Percentiles rank a stretch among this genome's conserved stretches.
These are phyloP conservation scores for Petasospora fabianii DNA, from an alignment of 1,139 yeast genomes.

Conservation along the genomic window DNA sequence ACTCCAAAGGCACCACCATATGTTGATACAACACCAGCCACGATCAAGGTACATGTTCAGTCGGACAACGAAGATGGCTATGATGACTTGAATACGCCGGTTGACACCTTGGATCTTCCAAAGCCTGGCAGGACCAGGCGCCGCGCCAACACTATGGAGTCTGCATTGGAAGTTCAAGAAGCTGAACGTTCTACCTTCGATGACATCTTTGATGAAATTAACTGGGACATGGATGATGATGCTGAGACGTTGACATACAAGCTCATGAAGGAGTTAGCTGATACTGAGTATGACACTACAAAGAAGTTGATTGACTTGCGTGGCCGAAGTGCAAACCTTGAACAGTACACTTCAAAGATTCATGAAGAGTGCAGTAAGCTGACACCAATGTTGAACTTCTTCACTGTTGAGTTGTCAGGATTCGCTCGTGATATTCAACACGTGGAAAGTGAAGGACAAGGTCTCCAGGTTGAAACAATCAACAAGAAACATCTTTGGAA, in stretches of 20 bases:
- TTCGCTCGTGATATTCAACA: constrained; percentile 64
- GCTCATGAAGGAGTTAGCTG: constrained; percentile 49
- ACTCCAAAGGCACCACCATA: constrained; percentile 4
- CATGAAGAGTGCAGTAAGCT: constrained; percentile 61
- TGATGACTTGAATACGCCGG: constrained; percentile 11
- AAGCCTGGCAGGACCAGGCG: constrained; percentile 6
- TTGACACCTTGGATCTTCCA: constrained; percentile 5
- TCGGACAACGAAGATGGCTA: constrained; percentile 24
- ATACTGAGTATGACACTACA: constrained; percentile 47
- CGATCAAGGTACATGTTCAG: constrained; percentile 12
- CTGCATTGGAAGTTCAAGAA: constrained; percentile 21
- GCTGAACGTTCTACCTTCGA: constrained; percentile 30
- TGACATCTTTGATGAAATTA: constrained; percentile 69
- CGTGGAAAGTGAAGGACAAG: constrained; percentile 75
- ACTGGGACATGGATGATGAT: constrained; percentile 69
- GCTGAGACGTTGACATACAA: constrained; percentile 52
- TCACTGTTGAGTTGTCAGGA: constrained; percentile 55
- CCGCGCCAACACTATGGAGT: constrained; percentile 24
- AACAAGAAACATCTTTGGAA: constrained; percentile 72
- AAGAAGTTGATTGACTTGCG: constrained; percentile 39
- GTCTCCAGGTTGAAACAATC: constrained; percentile 78
- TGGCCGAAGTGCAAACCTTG: constrained; percentile 40
- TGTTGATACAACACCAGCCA: constrained; percentile 5
- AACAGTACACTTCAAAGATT: constrained; percentile 39
- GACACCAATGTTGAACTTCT: constrained; percentile 49